Conservation (phyloP, 352 stramenopile genomes). For the Phytopythium oedochilum region DNA sequence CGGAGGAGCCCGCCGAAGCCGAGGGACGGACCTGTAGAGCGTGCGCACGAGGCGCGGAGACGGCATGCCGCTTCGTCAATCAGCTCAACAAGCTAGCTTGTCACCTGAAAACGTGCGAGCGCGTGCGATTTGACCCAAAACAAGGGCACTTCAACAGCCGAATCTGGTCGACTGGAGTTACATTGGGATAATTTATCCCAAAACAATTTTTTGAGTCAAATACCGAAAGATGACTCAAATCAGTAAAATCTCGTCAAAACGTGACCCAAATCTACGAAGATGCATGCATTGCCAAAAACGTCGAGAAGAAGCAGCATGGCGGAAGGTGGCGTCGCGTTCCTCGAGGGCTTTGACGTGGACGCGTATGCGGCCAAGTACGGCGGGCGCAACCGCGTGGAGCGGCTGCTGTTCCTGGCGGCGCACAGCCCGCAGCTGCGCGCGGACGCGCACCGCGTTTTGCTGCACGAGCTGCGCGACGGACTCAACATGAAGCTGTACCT, state of each 20-base stretch:
- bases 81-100: not conserved
- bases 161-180: too few relatives aligned
- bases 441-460: conserved; percentile 45
- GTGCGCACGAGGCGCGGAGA: conserved; percentile 26
- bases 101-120: not conserved
- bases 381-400: conserved; percentile 69
- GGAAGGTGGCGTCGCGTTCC: conserved; percentile 6
- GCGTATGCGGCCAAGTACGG: conserved; percentile 80
- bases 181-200: conserved; percentile 6
- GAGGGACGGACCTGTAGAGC: conserved; percentile 31
- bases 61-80: conserved; percentile 4
- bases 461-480: conserved; percentile 54
- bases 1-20: not conserved
- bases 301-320: not conserved
- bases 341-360: conserved; percentile 80
- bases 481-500: conserved; percentile 72
- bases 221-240: too few relatives aligned
- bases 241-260: too few relatives aligned
- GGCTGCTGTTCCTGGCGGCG: conserved; percentile 67
- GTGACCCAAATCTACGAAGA: too few relatives aligned
- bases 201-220: conserved; percentile 4
- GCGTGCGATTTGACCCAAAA: not conserved
- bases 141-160: not conserved
- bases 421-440: conserved; percentile 31
- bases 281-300: too few relatives aligned